Base-by-base conservation (phyloP, 2,329 filamentous ascomycete species). In the Hypocrella siamensis region DNA sequence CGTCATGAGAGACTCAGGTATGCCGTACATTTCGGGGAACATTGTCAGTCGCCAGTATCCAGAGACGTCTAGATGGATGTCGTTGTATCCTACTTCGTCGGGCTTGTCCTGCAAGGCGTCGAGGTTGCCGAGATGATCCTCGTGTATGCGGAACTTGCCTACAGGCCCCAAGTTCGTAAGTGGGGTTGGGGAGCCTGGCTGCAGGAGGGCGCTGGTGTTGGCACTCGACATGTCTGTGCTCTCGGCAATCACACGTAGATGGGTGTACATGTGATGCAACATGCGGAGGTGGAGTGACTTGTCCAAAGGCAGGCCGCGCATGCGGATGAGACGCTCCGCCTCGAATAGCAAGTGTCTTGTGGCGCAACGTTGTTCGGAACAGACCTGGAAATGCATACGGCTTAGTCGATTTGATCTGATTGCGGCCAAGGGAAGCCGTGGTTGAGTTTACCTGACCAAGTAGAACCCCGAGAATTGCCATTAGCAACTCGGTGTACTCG, bases 241-340 rank as follows among this genome's bases (percentile, higher is more conserved):
- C 39, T 65, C 60, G n/a, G 57, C 47, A 14, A 64, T 54, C 0
- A 65, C 51, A 0, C 61, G 53, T 5, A 60, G 45, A 31, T 57
- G 61, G 0, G 54, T 57, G 35, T 65, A 65, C 43, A 60, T 60
- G 35, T 64, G 60, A 35, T 65, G 61, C 0, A 65, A 41, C 0
- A 64, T 39, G 3, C 60, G 53, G 1, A 53, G 44, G 15, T 60
- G 57, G 12, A 57, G 52, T 2, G 59, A 57, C 25, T 59, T 61
- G 6, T 41, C 44, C 4, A 49, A 49, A 5, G 47, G 45, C 1
- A 63, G 36, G 0, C 61, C 28, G n/a, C 19, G 28, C 12, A 7
- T 7, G 6, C 58, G 52, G 5, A 63, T 60, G 10, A 62, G 51
- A 3, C 54, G 50, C 36, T 63, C 59, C 0, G 58, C 57, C 30